phyloP scores from a whole-genome alignment of 257 asterid genomes.

The Solanum chaucha region DNA sequence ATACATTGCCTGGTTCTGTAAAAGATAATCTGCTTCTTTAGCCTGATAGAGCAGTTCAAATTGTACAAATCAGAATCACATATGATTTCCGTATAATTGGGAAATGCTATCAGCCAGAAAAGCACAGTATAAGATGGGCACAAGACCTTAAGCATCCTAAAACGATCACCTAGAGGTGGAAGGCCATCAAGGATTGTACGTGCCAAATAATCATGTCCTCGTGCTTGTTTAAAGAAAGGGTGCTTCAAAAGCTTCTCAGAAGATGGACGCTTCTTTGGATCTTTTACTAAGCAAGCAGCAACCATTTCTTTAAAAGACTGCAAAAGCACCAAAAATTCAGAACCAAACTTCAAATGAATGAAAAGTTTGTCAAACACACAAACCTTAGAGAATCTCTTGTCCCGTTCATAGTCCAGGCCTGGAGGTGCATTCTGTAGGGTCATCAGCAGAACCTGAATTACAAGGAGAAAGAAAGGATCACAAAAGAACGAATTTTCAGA shows the following conservation, averaged over 20 bases:
- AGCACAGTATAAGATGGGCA: constrained; percentile 26
- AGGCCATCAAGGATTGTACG: constrained; percentile 66
- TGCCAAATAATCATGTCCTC: constrained; percentile 54
- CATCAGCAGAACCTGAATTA: constrained; percentile 91
- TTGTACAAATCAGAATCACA: neutral
- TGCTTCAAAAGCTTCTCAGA: constrained; percentile 97
- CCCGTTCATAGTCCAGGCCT: constrained; percentile 97
- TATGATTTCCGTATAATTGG: neutral
- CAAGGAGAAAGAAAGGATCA: constrained; percentile 8
- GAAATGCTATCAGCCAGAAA: neutral
- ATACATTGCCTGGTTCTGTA: constrained; percentile 59
- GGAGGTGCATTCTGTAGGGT: constrained; percentile 99
- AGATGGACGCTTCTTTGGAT: constrained; percentile 96
- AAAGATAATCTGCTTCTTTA: constrained; percentile 85
- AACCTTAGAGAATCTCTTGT: constrained; percentile 94
- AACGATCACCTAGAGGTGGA: constrained; percentile 91
- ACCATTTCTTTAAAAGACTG: constrained; percentile 95
- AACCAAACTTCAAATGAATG: constrained; percentile 11
- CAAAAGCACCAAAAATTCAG: constrained; percentile 18
- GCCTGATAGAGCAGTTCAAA: constrained; percentile 43
- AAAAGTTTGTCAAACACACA: constrained; percentile 14
- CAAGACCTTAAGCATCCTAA: constrained; percentile 91
- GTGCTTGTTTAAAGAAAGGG: constrained; percentile 75
- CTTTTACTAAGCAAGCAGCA: constrained; percentile 98
- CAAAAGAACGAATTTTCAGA: neutral